Conservation (phyloP, 495 filamentous ascomycete species). For the Annulohypoxylon stygium region DNA sequence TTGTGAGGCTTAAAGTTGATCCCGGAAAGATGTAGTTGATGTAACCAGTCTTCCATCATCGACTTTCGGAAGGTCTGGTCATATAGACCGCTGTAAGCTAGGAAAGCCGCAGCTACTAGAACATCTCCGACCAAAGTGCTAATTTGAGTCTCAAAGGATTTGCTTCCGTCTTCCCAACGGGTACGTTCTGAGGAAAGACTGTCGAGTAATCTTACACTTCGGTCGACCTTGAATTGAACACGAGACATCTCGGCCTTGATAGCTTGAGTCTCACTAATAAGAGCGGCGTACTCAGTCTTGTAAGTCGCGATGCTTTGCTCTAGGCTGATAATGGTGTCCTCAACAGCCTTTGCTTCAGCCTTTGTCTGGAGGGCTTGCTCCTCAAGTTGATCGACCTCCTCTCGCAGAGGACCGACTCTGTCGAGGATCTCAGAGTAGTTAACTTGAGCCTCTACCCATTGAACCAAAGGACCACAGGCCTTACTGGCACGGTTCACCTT, state of each 20-base stretch:
- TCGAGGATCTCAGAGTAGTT: constrained; percentile 97
- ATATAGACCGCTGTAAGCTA: constrained; percentile 98
- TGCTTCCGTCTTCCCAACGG: constrained; percentile 96
- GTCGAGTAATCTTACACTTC: constrained; percentile 93
- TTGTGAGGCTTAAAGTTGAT: constrained; percentile 94
- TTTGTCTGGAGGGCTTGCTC: constrained; percentile 92
- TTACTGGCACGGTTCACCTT: constrained; percentile 95
- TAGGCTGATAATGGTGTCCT: constrained; percentile 83
- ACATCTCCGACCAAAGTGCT: constrained; percentile 96
- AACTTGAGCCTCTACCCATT: constrained; percentile 98
- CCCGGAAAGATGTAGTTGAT: constrained; percentile 89
- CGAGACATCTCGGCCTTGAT: constrained; percentile 97
- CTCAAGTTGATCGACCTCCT: constrained; percentile 89
- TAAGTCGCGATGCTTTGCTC: constrained; percentile 95
- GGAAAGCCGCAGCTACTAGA: constrained; percentile 91
- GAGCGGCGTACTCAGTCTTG: constrained; percentile 94
- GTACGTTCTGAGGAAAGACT: constrained; percentile 92
- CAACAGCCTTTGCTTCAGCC: constrained; percentile 91
- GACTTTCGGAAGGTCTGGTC: constrained; percentile 97
- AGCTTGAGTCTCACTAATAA: constrained; percentile 96
- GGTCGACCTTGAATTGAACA: constrained; percentile 97
- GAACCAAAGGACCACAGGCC: constrained; percentile 95
- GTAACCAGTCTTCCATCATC: constrained; percentile 97
- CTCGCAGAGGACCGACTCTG: constrained; percentile 90
- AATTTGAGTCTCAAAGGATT: constrained; percentile 97